Percentiles rank a stretch among this genome's conserved stretches.
Conservation (phyloP, 176 grass and related monocot genomes). For the Puya raimondii region DNA sequence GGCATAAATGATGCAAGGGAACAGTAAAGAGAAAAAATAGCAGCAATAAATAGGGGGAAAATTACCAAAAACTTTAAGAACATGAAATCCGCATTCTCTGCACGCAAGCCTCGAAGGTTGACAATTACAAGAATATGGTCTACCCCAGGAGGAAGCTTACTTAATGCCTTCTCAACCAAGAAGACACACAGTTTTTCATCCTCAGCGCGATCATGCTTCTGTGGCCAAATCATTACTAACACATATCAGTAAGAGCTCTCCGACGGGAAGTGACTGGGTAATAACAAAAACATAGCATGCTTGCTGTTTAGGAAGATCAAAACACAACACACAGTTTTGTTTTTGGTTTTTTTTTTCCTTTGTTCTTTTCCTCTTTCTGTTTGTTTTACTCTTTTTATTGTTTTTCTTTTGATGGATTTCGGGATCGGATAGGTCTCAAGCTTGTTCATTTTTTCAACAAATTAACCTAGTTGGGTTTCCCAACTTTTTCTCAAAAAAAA, state of each 20-base stretch:
- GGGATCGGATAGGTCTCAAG: too few species aligned
- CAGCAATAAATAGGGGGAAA: background rate
- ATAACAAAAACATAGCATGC: constrained; percentile 1
- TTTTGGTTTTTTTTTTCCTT: too few species aligned
- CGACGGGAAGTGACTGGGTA: background rate
- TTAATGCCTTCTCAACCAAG: constrained; percentile 76
- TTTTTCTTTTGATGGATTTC: too few species aligned
- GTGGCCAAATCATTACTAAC: constrained; percentile 13
- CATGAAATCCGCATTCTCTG: constrained; percentile 66
- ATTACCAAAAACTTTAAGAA: constrained; percentile 91
- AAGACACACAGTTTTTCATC: constrained; percentile 75
- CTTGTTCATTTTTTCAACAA: too few species aligned
- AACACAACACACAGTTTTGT: too few species aligned
- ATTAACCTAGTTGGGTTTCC: too few species aligned
- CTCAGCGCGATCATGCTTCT: constrained; percentile 60
- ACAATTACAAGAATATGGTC: constrained; percentile 80
- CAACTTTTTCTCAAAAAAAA: too few species aligned
- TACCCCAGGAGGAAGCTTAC: constrained; percentile 49
- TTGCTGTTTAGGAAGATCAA: too few species aligned
- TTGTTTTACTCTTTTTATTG: too few species aligned
- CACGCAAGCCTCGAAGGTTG: constrained; percentile 54
- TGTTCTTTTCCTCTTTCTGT: too few species aligned
- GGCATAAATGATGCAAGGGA: background rate
- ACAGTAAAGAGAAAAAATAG: background rate
- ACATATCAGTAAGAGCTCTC: constrained; percentile 20